A percentile compares a stretch with the other conserved stretches of the same genome.
These are phyloP conservation scores for Jacaranda copaia DNA, from an alignment of 257 asterid genomes.

Conservation along the genomic window DNA sequence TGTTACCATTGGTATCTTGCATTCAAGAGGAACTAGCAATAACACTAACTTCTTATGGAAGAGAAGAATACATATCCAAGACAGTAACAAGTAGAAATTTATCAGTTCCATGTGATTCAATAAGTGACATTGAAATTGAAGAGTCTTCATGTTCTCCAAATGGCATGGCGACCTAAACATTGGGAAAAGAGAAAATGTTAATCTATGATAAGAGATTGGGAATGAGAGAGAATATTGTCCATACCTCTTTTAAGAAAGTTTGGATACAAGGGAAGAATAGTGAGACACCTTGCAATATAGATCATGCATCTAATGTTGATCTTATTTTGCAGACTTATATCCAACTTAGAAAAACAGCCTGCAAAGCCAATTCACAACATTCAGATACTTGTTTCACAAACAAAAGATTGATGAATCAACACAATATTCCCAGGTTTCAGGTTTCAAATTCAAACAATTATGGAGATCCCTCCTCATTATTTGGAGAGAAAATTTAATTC, in stretches of 20 bases:
- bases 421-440: not conserved
- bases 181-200: not conserved
- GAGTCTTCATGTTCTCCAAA: conserved; percentile 72
- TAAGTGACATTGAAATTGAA: conserved; percentile 76
- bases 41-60: conserved; percentile 68
- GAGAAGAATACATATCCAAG: conserved; percentile 77
- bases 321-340: too few species aligned
- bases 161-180: conserved; percentile 72
- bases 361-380: too few species aligned
- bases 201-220: conserved; percentile 14
- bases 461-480: not conserved
- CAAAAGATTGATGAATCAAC: conserved; percentile 18
- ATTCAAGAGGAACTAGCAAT: conserved; percentile 57
- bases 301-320: too few species aligned
- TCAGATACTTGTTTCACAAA: too few species aligned
- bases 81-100: conserved; percentile 90
- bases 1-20: conserved; percentile 58
- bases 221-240: conserved; percentile 3
- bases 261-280: conserved; percentile 12
- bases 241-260: not conserved
- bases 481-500: not conserved
- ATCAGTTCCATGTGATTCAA: conserved; percentile 86
- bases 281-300: conserved; percentile 14
- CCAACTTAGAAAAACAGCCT: too few species aligned
- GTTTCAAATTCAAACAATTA: conserved; percentile 12